These are phyloP conservation scores for Ophiostoma ulmi DNA, from an alignment of 2,329 filamentous ascomycete genomes.

Conservation along the genomic window DNA sequence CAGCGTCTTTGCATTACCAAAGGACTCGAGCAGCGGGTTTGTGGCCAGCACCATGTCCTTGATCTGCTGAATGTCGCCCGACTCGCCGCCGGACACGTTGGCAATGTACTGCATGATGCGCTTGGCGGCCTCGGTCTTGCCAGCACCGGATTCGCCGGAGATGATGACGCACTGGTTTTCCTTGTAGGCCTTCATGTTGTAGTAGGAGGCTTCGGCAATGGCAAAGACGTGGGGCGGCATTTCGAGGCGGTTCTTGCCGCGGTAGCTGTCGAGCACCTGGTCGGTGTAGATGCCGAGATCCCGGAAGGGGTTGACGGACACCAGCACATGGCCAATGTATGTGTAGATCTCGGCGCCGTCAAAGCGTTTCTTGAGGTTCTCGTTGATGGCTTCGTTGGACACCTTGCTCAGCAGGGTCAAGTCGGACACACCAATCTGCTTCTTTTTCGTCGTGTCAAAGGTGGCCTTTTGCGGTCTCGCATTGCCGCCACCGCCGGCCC, in stretches of 20 bases:
- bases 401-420: slow-evolving; percentile 97
- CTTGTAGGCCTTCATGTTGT: slow-evolving; percentile 99
- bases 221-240: slow-evolving; percentile 94
- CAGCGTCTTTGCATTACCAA: slow-evolving; percentile 96
- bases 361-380: slow-evolving; percentile 97
- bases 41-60: slow-evolving; percentile 99
- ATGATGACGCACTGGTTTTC: slow-evolving; percentile 99
- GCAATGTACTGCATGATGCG: slow-evolving; percentile 99
- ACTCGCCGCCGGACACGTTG: slow-evolving; percentile 73
- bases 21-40: slow-evolving; percentile 93
- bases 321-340: slow-evolving; percentile 98
- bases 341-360: slow-evolving; percentile 98
- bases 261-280: slow-evolving; percentile 84
- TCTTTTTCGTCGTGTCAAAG: slow-evolving; percentile 96
- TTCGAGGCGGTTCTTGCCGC: slow-evolving; percentile 94
- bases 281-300: slow-evolving; percentile 98
- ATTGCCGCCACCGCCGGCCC: slow-evolving; percentile 39
- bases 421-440: slow-evolving; percentile 97
- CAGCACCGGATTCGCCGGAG: slow-evolving; percentile 94
- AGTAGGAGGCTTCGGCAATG: slow-evolving; percentile 92
- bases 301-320: slow-evolving; percentile 96
- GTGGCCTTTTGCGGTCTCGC: slow-evolving; percentile 88
- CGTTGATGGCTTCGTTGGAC: slow-evolving; percentile 98
- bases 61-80: slow-evolving; percentile 87
- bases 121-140: slow-evolving; percentile 98